Evolutionary conservation across 345 rosid species (phyloP).

Genomic region (Alliaria petiolata): DNA sequence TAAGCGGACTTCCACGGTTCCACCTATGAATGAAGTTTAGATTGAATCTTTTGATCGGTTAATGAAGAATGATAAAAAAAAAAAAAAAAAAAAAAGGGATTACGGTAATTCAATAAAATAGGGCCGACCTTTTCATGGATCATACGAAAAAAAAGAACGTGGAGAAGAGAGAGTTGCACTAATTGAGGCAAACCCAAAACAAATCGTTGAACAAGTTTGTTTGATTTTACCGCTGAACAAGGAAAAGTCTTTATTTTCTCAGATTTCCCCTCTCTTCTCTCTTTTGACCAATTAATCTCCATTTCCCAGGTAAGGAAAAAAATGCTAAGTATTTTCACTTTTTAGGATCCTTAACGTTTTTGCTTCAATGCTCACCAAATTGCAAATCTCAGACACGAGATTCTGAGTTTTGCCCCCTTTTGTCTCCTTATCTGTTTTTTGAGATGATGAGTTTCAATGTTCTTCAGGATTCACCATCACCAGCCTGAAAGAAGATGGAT

Average conservation of each 20-base stretch:
- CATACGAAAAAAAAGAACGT: background rate
- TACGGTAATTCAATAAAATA: constrained; percentile 7
- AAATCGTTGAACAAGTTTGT: constrained; percentile 30
- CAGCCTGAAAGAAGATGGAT: constrained; percentile 14
- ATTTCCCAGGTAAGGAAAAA: background rate
- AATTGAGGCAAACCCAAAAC: constrained; percentile 19
- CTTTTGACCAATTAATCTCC: constrained; percentile 24
- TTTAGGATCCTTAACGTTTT: background rate
- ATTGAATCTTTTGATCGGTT: no score
- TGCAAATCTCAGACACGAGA: constrained; percentile 19
- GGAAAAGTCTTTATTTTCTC: constrained; percentile 15
- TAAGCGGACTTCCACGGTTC: no score
- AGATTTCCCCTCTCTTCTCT: constrained; percentile 4
- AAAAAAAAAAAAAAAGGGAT: no score
- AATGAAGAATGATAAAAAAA: no score
- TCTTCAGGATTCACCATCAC: constrained; percentile 22
- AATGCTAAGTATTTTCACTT: constrained; percentile 13
- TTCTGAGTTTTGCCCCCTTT: background rate
- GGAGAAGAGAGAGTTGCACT: background rate
- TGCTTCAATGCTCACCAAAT: background rate
- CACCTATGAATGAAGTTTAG: no score
- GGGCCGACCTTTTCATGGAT: no score
- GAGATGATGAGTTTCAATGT: constrained; percentile 18
- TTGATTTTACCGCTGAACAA: constrained; percentile 16
- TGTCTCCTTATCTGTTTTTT: background rate